These are phyloP conservation scores for Acanthamoeba healyi DNA, from an alignment of 208 protist genomes.

Conservation along the genomic window DNA sequence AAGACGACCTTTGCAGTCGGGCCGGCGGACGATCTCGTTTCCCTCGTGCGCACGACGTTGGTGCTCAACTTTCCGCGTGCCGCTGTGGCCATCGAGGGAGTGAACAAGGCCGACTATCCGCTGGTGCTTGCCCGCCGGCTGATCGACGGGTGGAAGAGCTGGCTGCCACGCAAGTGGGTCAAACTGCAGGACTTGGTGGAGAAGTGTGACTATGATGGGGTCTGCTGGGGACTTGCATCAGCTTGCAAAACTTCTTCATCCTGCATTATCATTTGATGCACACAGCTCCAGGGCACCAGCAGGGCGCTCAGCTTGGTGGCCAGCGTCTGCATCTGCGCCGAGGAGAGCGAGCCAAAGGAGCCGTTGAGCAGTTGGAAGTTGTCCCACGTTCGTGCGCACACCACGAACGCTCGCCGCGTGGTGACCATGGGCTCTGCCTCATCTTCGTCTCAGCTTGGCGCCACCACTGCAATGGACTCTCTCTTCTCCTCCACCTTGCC, in stretches of 20 bases:
- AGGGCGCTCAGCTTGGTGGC: slow-evolving; percentile 6
- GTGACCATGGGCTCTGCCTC: too few species aligned
- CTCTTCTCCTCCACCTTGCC: too few species aligned
- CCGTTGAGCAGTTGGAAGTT: not conserved
- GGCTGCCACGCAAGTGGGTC: not conserved
- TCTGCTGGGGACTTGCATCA: not conserved
- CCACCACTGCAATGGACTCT: too few species aligned
- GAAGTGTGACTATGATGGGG: not conserved
- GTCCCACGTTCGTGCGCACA: not conserved
- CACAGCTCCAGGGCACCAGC: not conserved
- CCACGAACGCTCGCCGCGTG: not conserved
- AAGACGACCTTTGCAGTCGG: not conserved
- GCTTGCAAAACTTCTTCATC: too few species aligned
- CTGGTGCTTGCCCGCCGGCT: not conserved
- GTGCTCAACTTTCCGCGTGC: slow-evolving; percentile 29
- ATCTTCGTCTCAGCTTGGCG: not conserved
- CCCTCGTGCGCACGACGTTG: slow-evolving; percentile 9
- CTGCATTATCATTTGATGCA: too few species aligned
- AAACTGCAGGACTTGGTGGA: slow-evolving; percentile 10
- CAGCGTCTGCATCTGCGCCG: not conserved
- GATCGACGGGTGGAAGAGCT: not conserved
- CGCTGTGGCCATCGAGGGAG: not conserved
- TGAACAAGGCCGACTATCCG: slow-evolving; percentile 2
- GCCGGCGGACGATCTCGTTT: slow-evolving; percentile 4
- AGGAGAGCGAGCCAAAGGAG: not conserved